Conservation (phyloP, 768 basidiomycete genomes). For the Suillus placidus region DNA sequence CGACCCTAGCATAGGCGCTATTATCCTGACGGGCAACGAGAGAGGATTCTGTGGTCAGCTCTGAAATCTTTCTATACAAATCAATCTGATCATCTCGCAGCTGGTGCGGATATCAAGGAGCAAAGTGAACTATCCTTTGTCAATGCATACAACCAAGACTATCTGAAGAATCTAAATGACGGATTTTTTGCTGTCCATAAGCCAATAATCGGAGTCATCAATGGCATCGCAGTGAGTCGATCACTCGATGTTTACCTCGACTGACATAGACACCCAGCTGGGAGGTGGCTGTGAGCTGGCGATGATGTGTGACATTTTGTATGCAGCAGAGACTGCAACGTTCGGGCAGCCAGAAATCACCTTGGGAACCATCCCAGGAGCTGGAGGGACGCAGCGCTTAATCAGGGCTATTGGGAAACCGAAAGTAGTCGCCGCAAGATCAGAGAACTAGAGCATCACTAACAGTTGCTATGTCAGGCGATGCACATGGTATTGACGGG, state of each 20-base stretch:
- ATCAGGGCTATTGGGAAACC: conserved; percentile 86
- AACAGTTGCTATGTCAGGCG: conserved; percentile 32
- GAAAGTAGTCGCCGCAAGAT: conserved; percentile 20
- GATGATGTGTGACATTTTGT: conserved; percentile 93
- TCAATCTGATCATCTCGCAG: conserved; percentile 37
- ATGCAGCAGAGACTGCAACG: conserved; percentile 82
- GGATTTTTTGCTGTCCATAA: conserved; percentile 63
- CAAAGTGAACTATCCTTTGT: conserved; percentile 84
- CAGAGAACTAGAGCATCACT: neutral
- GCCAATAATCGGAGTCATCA: conserved; percentile 92
- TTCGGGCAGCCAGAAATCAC: conserved; percentile 98
- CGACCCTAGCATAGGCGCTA: conserved; percentile 73
- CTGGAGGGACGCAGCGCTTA: conserved; percentile 91
- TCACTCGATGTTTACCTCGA: neutral
- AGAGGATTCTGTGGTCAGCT: conserved; percentile 61
- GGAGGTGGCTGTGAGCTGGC: conserved; percentile 98
- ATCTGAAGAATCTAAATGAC: conserved; percentile 48
- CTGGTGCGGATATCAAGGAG: conserved; percentile 98
- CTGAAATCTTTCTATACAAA: neutral
- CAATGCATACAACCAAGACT: conserved; percentile 47
- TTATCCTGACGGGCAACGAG: conserved; percentile 90
- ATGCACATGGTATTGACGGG: conserved; percentile 63
- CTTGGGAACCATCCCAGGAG: conserved; percentile 91
- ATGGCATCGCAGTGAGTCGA: conserved; percentile 78
- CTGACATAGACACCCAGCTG: conserved; percentile 52